These are phyloP conservation scores for Penicillium herquei DNA, from an alignment of 495 filamentous ascomycete species.

Conservation along the genomic window DNA sequence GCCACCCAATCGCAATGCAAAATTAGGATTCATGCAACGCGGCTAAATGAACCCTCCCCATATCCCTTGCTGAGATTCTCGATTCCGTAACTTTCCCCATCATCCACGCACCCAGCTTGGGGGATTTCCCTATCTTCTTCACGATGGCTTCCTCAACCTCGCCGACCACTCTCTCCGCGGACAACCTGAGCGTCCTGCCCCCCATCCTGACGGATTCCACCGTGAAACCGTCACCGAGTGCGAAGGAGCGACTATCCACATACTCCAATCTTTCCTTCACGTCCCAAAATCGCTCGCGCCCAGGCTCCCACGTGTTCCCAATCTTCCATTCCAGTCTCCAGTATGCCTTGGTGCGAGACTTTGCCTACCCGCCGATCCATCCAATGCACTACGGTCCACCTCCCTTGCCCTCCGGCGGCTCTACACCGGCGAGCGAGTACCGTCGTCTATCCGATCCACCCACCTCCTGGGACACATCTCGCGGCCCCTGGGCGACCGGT, in stretches of 20 bases:
- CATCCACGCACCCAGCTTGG: conserved; percentile 11
- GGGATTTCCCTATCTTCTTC: conserved; percentile 18
- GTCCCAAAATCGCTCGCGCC: conserved; percentile 62
- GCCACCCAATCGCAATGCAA: conserved; percentile 40
- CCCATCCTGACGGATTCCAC: conserved; percentile 40
- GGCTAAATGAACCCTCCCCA: conserved; percentile 26
- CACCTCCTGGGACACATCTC: conserved; percentile 53
- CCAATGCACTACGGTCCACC: conserved; percentile 89
- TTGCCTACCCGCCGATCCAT: conserved; percentile 81
- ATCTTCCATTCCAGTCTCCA: conserved; percentile 84
- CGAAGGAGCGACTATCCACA: conserved; percentile 71
- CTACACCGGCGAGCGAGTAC: conserved; percentile 80
- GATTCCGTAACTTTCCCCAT: conserved; percentile 15
- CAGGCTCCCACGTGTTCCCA: conserved; percentile 73
- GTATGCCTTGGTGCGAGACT: conserved; percentile 90
- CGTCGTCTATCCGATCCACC: conserved; percentile 81
- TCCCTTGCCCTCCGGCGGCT: conserved; percentile 75
- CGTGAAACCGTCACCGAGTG: conserved; percentile 59
- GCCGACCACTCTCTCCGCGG: conserved; percentile 32
- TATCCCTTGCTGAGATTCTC: conserved; percentile 20
- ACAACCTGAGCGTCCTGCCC: conserved; percentile 41
- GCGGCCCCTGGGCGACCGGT: conserved; percentile 50
- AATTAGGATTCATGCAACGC: conserved; percentile 32
- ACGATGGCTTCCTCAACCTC: conserved; percentile 61
- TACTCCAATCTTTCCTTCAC: conserved; percentile 60